Conservation (phyloP, 2,329 filamentous ascomycete genomes). For the Colletotrichum costaricense region DNA sequence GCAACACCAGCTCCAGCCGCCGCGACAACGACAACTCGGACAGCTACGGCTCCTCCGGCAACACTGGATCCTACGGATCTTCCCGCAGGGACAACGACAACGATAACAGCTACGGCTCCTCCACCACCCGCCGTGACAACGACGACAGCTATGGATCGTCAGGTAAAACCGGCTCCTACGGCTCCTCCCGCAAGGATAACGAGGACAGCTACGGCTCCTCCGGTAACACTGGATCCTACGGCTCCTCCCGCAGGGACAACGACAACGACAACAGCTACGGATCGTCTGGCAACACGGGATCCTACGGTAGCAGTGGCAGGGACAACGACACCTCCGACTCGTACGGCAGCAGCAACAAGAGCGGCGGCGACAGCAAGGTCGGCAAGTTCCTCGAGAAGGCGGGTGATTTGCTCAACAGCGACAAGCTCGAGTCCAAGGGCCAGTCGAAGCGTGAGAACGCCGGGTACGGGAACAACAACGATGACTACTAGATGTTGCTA, state of each 20-base stretch:
- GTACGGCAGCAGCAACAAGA: slow-evolving; percentile 36
- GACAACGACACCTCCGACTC: slow-evolving; percentile 37
- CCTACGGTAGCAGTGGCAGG: slow-evolving; percentile 35
- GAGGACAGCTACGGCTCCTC: slow-evolving; percentile 21
- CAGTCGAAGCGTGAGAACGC: slow-evolving; percentile 58
- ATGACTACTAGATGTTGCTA: slow-evolving; percentile 11
- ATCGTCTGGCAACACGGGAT: slow-evolving; percentile 36
- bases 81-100: slow-evolving; percentile 40
- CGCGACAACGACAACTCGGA: slow-evolving; percentile 33
- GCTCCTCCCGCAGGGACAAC: slow-evolving; percentile 39
- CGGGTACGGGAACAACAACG: slow-evolving; percentile 43
- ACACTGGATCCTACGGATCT: slow-evolving; percentile 13
- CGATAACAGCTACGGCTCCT: slow-evolving; percentile 33
- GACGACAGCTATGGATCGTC: slow-evolving; percentile 25
- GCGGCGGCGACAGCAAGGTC: slow-evolving; percentile 55
- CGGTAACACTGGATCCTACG: slow-evolving; percentile 42
- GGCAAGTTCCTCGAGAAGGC: slow-evolving; percentile 71
- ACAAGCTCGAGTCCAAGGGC: slow-evolving; percentile 60
- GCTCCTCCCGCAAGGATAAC: slow-evolving; percentile 37
- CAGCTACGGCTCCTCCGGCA: slow-evolving; percentile 37
- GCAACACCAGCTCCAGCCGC: slow-evolving; percentile 36
- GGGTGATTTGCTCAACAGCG: slow-evolving; percentile 60
- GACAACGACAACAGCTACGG: slow-evolving; percentile 30
- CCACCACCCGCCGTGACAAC: slow-evolving; percentile 42
- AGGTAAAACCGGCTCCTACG: too few relatives aligned